Percentiles rank a stretch among this genome's conserved stretches.
Evolutionary conservation across 257 asterid genomes (phyloP).

Genomic region (Salvia splendens): DNA sequence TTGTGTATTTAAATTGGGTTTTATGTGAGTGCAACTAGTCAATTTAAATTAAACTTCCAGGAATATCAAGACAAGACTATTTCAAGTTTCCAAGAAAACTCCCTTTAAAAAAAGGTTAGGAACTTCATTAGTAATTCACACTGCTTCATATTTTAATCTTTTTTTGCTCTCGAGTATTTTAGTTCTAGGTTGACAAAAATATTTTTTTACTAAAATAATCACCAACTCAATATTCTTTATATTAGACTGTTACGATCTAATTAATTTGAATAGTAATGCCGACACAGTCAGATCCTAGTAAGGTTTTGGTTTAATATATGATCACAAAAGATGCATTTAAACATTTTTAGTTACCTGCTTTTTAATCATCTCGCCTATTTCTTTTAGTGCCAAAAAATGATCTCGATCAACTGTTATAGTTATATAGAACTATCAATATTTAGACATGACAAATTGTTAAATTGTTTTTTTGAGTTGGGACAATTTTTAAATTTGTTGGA

Average conservation of each 20-base stretch:
- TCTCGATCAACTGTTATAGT: too few relatives aligned
- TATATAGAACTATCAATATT: too few relatives aligned
- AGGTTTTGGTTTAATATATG: background rate
- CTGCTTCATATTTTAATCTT: background rate
- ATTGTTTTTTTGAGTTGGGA: too few relatives aligned
- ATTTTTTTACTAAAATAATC: background rate
- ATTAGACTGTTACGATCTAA: background rate
- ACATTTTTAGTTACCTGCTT: background rate
- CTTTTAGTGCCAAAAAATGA: too few relatives aligned
- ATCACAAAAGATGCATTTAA: background rate
- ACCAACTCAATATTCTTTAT: background rate
- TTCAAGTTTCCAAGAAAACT: constrained; percentile 29
- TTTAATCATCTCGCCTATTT: too few relatives aligned
- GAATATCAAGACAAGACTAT: constrained; percentile 23
- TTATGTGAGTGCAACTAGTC: background rate
- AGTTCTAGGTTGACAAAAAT: background rate
- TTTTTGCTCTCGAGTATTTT: background rate
- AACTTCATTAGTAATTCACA: constrained; percentile 17
- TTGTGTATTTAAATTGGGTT: background rate
- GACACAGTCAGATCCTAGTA: background rate
- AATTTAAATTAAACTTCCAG: constrained; percentile 20
- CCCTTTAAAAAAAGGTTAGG: background rate
- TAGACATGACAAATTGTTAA: too few relatives aligned
- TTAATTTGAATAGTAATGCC: background rate
- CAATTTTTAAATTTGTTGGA: background rate